phyloP scores from a whole-genome alignment of 257 asterid species.

The Capsicum pubescens region DNA sequence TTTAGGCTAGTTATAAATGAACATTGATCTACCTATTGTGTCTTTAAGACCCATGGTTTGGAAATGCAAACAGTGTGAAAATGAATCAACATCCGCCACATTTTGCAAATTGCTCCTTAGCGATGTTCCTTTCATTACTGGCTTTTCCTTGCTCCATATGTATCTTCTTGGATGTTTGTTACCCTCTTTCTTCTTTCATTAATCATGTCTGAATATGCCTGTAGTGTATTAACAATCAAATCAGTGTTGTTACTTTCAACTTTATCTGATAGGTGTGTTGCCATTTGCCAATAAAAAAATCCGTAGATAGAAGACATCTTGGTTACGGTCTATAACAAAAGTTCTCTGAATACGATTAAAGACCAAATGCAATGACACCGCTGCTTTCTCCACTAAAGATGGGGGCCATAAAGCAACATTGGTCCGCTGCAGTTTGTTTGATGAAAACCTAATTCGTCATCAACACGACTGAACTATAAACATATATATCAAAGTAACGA shows the following conservation, averaged over 20 bases:
- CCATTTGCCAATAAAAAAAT: background rate
- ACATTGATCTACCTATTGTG: background rate
- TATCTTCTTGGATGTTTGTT: constrained; percentile 73
- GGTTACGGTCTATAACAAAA: background rate
- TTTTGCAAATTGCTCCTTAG: background rate
- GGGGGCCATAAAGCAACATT: background rate
- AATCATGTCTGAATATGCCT: constrained; percentile 79
- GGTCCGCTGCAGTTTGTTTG: background rate
- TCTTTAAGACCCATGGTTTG: background rate
- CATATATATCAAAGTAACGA: background rate
- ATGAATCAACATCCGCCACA: background rate
- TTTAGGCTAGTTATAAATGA: background rate
- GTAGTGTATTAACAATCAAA: constrained; percentile 16
- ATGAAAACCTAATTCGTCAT: background rate
- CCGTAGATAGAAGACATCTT: background rate
- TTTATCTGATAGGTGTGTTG: background rate
- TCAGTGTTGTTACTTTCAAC: background rate
- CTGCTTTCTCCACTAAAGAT: background rate
- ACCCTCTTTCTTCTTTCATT: constrained; percentile 70
- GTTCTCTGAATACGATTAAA: background rate
- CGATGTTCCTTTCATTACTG: background rate
- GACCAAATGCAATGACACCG: background rate
- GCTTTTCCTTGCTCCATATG: constrained; percentile 57
- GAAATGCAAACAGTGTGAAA: background rate
- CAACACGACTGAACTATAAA: background rate